phyloP scores from a whole-genome alignment of 257 asterid genomes.

The Gentiana dahurica region DNA sequence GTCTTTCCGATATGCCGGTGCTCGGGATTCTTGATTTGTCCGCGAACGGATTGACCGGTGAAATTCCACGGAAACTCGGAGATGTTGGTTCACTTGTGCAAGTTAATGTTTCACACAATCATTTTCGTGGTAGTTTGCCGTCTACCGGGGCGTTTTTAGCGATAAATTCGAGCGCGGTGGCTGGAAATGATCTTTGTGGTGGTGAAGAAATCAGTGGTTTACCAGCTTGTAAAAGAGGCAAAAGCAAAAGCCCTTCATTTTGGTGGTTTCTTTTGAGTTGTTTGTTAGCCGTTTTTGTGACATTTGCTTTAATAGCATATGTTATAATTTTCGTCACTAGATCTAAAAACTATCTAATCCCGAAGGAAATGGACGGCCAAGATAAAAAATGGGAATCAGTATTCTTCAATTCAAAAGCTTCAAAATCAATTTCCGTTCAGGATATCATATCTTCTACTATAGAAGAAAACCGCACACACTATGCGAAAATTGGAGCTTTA shows the following conservation, averaged over 20 bases:
- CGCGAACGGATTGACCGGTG: slow-evolving; percentile 42
- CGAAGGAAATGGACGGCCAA: slow-evolving; percentile 30
- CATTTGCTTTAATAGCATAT: slow-evolving; percentile 17
- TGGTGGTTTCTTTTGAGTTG: slow-evolving; percentile 46
- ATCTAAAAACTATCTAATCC: slow-evolving; percentile 12
- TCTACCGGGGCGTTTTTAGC: slow-evolving; percentile 63
- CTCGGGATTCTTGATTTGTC: slow-evolving; percentile 78
- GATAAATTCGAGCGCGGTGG: slow-evolving; percentile 42
- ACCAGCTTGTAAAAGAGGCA: slow-evolving; percentile 35
- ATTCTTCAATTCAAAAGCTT: slow-evolving; percentile 29
- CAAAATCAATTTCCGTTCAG: slow-evolving; percentile 25
- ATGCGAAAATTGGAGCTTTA: slow-evolving; percentile 24
- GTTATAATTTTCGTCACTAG: slow-evolving; percentile 10
- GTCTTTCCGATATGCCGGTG: slow-evolving; percentile 58
- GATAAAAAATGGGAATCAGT: slow-evolving; percentile 57
- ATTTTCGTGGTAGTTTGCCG: slow-evolving; percentile 55
- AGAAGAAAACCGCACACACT: slow-evolving; percentile 40
- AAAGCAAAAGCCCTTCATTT: slow-evolving; percentile 10
- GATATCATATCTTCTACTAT: slow-evolving; percentile 38
- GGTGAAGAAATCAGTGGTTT: slow-evolving; percentile 37
- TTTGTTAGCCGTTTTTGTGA: slow-evolving; percentile 26
- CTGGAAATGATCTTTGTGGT: slow-evolving; percentile 54
- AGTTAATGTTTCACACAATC: slow-evolving; percentile 63
- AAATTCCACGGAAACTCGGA: slow-evolving; percentile 51
- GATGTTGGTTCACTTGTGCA: slow-evolving; percentile 54